Conservation (phyloP, 2,329 filamentous ascomycete species). For the Pseudogymnoascus sp. region DNA sequence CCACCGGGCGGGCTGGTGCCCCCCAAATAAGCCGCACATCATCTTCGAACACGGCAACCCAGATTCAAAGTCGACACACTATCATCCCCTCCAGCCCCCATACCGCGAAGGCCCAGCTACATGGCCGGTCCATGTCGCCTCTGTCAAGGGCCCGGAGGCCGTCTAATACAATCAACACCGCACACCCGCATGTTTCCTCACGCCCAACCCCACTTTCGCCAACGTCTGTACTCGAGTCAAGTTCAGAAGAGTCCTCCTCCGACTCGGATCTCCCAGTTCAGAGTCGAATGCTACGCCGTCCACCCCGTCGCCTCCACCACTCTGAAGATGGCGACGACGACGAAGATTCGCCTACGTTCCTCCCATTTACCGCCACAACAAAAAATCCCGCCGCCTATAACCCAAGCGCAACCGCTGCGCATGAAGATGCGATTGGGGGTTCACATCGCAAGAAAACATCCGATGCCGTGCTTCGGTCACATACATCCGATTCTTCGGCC, state of each 20-base stretch:
- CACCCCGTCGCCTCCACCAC: slow-evolving; percentile 21
- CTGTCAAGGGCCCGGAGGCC: slow-evolving; percentile 16
- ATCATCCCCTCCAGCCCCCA: slow-evolving; percentile 21
- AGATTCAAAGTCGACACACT: slow-evolving; percentile 22
- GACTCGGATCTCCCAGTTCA: slow-evolving; percentile 22
- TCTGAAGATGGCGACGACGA: slow-evolving; percentile 23
- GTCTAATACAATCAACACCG: slow-evolving; percentile 9
- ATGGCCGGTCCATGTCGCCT: slow-evolving; percentile 23
- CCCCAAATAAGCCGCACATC: slow-evolving; percentile 27
- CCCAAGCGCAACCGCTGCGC: slow-evolving; percentile 20
- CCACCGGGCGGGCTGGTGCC: slow-evolving; percentile 12
- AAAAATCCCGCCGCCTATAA: slow-evolving; percentile 20
- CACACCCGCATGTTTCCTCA: slow-evolving; percentile 12
- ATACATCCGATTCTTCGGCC: slow-evolving; percentile 55
- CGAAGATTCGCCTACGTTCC: slow-evolving; percentile 27
- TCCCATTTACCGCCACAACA: slow-evolving; percentile 19
- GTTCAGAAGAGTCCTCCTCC: slow-evolving; percentile 22
- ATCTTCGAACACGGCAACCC: slow-evolving; percentile 24
- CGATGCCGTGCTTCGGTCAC: slow-evolving; percentile 22
- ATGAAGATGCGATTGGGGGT: slow-evolving; percentile 21
- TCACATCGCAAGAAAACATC: slow-evolving; percentile 18
- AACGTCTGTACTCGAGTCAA: slow-evolving; percentile 16
- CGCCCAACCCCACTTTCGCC: slow-evolving; percentile 16
- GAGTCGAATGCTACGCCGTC: slow-evolving; percentile 26
- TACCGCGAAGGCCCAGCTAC: slow-evolving; percentile 20